These are phyloP conservation scores for Eucalyptus marginata DNA, from an alignment of 345 rosid genomes.

Conservation along the genomic window DNA sequence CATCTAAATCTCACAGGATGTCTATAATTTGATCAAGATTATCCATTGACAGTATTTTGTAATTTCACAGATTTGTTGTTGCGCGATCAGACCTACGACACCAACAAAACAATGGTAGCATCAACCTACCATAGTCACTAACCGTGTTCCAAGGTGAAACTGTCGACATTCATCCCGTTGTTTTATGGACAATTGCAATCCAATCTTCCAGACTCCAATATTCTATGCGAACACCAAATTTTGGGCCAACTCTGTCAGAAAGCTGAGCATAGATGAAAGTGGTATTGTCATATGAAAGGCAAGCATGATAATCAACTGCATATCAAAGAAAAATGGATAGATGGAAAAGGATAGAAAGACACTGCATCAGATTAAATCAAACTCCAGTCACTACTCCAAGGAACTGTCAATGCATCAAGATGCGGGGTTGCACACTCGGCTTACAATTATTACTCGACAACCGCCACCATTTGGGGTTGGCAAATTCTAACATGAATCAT, in stretches of 20 bases:
- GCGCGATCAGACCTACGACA: neutral
- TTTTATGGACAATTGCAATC: constrained; percentile 44
- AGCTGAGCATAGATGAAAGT: constrained; percentile 26
- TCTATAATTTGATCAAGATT: too few species aligned
- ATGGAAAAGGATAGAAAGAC: neutral
- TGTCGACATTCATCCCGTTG: constrained; percentile 53
- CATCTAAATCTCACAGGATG: fast-evolving
- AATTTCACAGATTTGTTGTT: too few species aligned
- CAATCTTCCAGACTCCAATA: constrained; percentile 44
- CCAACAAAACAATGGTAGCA: neutral
- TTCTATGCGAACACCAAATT: constrained; percentile 53
- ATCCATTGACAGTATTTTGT: too few species aligned
- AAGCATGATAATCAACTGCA: neutral
- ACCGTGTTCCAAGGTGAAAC: constrained; percentile 82
- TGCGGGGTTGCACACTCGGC: too few species aligned
- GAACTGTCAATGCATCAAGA: too few species aligned
- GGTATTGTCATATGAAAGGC: neutral
- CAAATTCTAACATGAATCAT: too few species aligned
- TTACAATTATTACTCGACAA: too few species aligned
- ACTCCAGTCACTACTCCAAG: too few species aligned
- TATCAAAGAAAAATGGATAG: neutral
- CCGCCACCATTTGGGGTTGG: too few species aligned
- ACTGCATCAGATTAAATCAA: too few species aligned
- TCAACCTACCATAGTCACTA: constrained; percentile 6
- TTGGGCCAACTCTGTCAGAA: constrained; percentile 73